These are phyloP conservation scores for Epichloe bromicola DNA, from an alignment of 2,329 filamentous ascomycete genomes.

Conservation along the genomic window DNA sequence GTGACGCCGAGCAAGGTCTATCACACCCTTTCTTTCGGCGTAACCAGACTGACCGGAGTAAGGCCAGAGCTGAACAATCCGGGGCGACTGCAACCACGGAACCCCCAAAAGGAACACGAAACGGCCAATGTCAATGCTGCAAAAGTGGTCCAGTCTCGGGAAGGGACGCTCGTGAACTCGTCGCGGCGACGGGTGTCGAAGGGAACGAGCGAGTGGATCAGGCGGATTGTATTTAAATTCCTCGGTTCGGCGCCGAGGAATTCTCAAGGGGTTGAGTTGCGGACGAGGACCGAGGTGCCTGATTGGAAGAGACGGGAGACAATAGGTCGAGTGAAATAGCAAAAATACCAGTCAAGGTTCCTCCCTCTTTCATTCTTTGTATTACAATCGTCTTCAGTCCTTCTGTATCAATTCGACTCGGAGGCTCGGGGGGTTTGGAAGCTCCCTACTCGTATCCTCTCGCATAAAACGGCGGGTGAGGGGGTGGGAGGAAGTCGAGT, in stretches of 20 bases:
- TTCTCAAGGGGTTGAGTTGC: conserved; percentile 17
- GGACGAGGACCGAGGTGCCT: conserved; percentile 8
- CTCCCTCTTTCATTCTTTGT: conserved; percentile 12
- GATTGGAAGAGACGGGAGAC: conserved; percentile 4
- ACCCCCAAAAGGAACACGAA: conserved; percentile 3
- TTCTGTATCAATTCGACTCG: conserved; percentile 1
- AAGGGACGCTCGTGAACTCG: conserved; percentile 22
- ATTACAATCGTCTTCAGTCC: conserved; percentile 11
- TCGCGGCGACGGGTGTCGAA: conserved; percentile 9
- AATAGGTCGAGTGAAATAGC: conserved; percentile 11
- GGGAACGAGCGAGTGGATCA: conserved; percentile 19
- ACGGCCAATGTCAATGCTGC: conserved; percentile 7
- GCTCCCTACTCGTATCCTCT: conserved; percentile 17
- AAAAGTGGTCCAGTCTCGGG: conserved; percentile 17
- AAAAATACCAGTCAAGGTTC: conserved; percentile 28
- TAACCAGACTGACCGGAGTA: not conserved
- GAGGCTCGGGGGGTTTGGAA: conserved; percentile 12
- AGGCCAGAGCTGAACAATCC: conserved; percentile 9
- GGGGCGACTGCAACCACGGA: conserved; percentile 4
- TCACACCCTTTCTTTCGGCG: not conserved
- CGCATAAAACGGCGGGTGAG: conserved; percentile 12
- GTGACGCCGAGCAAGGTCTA: conserved; percentile 1
- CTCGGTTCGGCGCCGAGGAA: conserved; percentile 31
- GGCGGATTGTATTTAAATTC: conserved; percentile 24
- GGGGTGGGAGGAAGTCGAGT: conserved; percentile 9